Percentiles rank a stretch among this genome's conserved stretches.
Conservation (phyloP, 225 moss, liverwort and hornwort genomes). For the Ulota crispa region DNA sequence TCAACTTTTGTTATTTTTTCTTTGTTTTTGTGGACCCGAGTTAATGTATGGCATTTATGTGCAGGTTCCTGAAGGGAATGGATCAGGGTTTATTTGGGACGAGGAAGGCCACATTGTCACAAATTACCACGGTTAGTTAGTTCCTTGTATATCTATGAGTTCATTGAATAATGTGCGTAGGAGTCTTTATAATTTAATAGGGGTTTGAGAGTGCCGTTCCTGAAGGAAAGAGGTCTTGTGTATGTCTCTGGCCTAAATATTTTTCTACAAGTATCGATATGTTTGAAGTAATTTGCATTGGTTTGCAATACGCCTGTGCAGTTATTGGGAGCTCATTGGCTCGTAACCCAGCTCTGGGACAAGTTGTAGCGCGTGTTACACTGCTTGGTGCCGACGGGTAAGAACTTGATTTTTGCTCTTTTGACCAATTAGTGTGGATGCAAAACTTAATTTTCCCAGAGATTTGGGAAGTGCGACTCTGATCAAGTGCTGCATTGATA, state of each 20-base stretch:
- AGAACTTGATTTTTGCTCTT: conserved; percentile 16
- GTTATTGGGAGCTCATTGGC: conserved; percentile 70
- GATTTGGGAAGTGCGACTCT: neutral
- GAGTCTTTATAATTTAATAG: neutral
- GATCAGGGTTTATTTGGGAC: conserved; percentile 72
- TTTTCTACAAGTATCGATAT: no score
- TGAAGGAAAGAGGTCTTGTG: conserved; percentile 5
- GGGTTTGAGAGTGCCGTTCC: neutral
- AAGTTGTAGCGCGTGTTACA: conserved; percentile 72
- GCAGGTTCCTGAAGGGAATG: conserved; percentile 78
- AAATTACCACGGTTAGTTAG: conserved; percentile 60
- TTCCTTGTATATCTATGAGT: neutral
- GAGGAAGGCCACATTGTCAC: conserved; percentile 69
- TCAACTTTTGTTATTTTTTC: neutral
- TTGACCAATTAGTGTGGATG: neutral
- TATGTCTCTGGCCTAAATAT: neutral
- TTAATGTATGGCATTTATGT: conserved; percentile 2
- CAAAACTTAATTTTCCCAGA: neutral
- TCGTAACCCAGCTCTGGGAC: conserved; percentile 54
- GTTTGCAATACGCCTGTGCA: conserved; percentile 14
- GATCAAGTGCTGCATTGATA: neutral
- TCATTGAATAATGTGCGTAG: neutral
- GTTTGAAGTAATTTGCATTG: no score
- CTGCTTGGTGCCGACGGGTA: conserved; percentile 72
- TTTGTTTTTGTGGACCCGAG: neutral